These are phyloP conservation scores for Talaromyces atroroseus DNA, from an alignment of 2,329 filamentous ascomycete species.

Conservation along the genomic window DNA sequence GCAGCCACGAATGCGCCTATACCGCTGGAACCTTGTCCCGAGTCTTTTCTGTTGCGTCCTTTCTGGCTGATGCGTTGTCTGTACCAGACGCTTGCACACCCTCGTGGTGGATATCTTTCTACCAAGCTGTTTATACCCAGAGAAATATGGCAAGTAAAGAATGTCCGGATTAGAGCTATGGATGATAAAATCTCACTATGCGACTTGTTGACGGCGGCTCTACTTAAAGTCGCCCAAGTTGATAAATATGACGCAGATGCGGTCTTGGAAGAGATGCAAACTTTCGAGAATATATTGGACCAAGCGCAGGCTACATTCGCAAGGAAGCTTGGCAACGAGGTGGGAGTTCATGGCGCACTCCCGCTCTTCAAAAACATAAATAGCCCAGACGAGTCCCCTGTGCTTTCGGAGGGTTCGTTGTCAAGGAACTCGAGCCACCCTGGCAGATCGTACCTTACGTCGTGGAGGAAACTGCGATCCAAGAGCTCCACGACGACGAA, in stretches of 20 bases:
- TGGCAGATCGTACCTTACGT: constrained; percentile 73
- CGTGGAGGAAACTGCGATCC: constrained; percentile 82
- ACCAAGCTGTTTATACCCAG: constrained; percentile 86
- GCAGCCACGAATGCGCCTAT: constrained; percentile 62
- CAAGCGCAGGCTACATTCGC: constrained; percentile 70
- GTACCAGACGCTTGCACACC: constrained; percentile 86
- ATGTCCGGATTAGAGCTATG: constrained; percentile 82
- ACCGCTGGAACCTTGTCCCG: constrained; percentile 84
- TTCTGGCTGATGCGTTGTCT: constrained; percentile 97
- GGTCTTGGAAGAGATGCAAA: constrained; percentile 89
- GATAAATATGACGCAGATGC: constrained; percentile 89
- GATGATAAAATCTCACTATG: constrained; percentile 94
- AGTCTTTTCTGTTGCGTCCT: constrained; percentile 79
- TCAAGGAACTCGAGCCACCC: constrained; percentile 54
- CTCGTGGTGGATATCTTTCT: constrained; percentile 85
- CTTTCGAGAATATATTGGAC: constrained; percentile 77
- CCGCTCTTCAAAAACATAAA: constrained; percentile 64
- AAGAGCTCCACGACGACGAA: constrained; percentile 66
- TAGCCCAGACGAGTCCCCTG: constrained; percentile 43
- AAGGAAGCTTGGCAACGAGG: constrained; percentile 88
- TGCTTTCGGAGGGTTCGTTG: constrained; percentile 33
- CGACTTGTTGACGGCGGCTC: constrained; percentile 81
- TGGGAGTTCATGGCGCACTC: constrained; percentile 72
- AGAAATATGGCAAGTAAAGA: constrained; percentile 90
- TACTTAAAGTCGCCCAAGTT: constrained; percentile 75